Evolutionary conservation across 305 asterid genomes (phyloP), one percentile per base, ranked within the genome.

Genomic region (Andrographis paniculata): DNA sequence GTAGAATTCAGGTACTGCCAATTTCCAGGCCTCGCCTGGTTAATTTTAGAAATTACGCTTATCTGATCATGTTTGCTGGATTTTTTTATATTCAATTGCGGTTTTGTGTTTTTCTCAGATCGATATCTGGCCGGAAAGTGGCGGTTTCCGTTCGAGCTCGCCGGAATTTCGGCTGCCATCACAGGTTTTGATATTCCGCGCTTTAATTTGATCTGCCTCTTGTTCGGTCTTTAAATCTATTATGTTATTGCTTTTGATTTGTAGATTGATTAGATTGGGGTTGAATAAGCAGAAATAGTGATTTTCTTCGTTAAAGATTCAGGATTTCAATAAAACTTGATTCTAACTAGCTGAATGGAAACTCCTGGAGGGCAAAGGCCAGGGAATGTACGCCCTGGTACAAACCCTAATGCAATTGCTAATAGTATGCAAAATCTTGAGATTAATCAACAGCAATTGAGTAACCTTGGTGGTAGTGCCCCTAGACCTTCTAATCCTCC

Each of bases 301-400:
- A 33, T 21, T 60, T 33, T n/a, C 12, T 13, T 58, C 59, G 52
- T 42, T 47, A 47, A 55, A 50, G 61, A 68, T 68, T 61, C 64
- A 39, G 55, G 44, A 24, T 52, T 45, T 39, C 42, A 16, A 20
- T 51, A 16, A 17, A 15, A 47, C 55, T 37, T 36, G 38, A 43
- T 63, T 57, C 58, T 61, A 60, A 61, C 56, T 53, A 45, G 63
- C 46, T 67, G 59, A 65, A 64, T 46, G 56, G 42, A 94, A 51
- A 65, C 76, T 73, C 95, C 95, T 12, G 85, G 89, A 55, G 87
- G 93, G 59, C 74, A 84, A 45, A 76, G 96, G 69, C 92, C 92
- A 4, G 91, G 86, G 71, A 86, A 62, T 71, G 69, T 62, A 42
- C 95, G 84, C 40, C 91, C 79, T 3, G 82, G 69, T 66, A 76